Evolutionary conservation across 2,329 filamentous ascomycete genomes (phyloP).

Genomic region (Calonectria fujianensis): DNA sequence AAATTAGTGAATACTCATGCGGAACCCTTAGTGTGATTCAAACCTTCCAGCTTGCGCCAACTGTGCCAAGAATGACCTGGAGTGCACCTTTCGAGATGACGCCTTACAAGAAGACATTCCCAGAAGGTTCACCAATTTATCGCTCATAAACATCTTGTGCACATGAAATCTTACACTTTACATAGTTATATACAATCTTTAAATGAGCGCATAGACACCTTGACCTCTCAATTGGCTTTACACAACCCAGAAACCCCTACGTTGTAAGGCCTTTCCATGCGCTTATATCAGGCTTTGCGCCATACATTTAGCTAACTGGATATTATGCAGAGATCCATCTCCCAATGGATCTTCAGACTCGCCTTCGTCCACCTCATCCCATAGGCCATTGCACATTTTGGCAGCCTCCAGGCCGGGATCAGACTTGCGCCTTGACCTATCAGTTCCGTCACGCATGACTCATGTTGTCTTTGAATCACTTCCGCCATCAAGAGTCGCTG

Average conservation of each 20-base stretch:
- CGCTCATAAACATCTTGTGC: not conserved
- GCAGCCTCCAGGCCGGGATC: not conserved
- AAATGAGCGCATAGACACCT: slow-evolving; percentile 15
- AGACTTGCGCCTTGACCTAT: slow-evolving; percentile 11
- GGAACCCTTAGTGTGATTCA: not conserved
- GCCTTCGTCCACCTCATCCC: slow-evolving; percentile 9
- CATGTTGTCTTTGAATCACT: slow-evolving; percentile 8
- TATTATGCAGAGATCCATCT: not conserved
- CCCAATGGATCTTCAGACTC: not conserved
- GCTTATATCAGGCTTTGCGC: too few species aligned
- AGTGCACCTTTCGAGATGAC: slow-evolving; percentile 28
- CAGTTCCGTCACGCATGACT: slow-evolving; percentile 13
- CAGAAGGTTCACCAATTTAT: not conserved
- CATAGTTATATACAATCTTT: slow-evolving; percentile 21
- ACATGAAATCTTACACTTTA: not conserved
- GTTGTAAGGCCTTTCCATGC: not conserved
- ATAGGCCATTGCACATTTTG: slow-evolving; percentile 12
- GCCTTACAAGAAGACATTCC: slow-evolving; percentile 25
- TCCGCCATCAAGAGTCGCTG: not conserved
- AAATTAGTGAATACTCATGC: not conserved
- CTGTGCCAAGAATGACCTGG: slow-evolving; percentile 19
- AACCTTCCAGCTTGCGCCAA: slow-evolving; percentile 7
- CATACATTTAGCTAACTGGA: not conserved
- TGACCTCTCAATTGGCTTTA: not conserved
- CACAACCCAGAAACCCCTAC: not conserved